Conservation (phyloP, 2,329 filamentous ascomycete genomes). For the Talaromyces sp. region DNA sequence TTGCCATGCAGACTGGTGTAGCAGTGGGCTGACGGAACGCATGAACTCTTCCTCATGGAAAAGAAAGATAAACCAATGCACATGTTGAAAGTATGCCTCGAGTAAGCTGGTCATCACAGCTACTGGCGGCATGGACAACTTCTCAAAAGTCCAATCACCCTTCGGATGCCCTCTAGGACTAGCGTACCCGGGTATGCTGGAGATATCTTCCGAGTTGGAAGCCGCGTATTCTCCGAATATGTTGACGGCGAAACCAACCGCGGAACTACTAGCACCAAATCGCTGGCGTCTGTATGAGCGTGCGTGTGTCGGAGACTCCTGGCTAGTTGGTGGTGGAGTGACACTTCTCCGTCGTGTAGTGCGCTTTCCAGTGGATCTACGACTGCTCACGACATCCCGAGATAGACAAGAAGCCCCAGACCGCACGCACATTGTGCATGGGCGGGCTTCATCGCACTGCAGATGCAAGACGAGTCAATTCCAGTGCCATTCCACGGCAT, state of each 20-base stretch:
- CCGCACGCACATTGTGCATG: constrained; percentile 2
- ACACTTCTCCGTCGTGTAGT: neutral
- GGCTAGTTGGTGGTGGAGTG: neutral
- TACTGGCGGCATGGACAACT: neutral
- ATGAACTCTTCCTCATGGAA: neutral
- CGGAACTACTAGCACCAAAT: neutral
- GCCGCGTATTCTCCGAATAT: constrained; percentile 1
- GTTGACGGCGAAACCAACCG: neutral
- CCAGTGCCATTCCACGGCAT: neutral
- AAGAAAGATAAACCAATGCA: neutral
- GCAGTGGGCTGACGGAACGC: neutral
- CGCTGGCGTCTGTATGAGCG: neutral
- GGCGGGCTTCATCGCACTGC: neutral
- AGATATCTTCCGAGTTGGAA: neutral
- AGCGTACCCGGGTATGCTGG: neutral
- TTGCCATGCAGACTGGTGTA: neutral
- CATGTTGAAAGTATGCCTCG: neutral
- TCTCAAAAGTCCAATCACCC: constrained; percentile 1
- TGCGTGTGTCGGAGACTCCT: neutral
- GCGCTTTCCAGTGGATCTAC: neutral
- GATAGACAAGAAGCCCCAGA: neutral
- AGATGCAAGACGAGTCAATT: neutral
- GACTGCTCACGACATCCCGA: neutral
- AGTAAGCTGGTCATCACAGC: neutral
- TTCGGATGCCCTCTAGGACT: neutral